A percentile compares a stretch with the other conserved stretches of the same genome.
These are phyloP conservation scores for Ophiostoma sp. DNA, from an alignment of 2,329 filamentous ascomycete species.

Conservation along the genomic window DNA sequence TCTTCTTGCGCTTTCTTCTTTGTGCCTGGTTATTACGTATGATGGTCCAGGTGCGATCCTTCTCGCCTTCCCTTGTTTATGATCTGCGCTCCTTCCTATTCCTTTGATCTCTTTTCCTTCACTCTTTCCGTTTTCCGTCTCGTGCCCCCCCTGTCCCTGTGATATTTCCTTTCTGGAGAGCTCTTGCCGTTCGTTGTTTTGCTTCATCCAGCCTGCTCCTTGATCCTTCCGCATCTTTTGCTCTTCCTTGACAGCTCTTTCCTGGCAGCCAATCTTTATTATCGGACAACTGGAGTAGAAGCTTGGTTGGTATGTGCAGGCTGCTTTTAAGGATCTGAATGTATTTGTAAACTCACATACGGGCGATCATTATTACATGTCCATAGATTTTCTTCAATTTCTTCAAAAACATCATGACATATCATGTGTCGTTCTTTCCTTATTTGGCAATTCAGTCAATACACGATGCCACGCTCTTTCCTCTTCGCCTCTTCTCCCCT, in stretches of 20 bases:
- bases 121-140: neutral
- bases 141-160: conserved; percentile 1
- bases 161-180: neutral
- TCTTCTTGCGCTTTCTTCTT: neutral
- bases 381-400: neutral
- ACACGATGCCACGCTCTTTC: neutral
- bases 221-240: neutral
- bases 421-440: conserved; percentile 5
- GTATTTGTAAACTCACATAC: neutral
- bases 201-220: neutral
- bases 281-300: neutral
- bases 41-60: neutral
- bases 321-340: neutral
- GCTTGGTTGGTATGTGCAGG: neutral
- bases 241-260: neutral
- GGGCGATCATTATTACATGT: neutral
- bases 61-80: neutral
- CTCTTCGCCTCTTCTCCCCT: neutral
- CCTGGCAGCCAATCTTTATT: neutral
- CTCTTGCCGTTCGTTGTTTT: neutral
- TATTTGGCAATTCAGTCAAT: neutral
- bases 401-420: neutral
- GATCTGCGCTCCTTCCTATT: neutral
- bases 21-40: neutral
- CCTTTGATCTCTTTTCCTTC: neutral